Evolutionary conservation across 441 rosid species (phyloP).

Genomic region (Adansonia rubrostipa): DNA sequence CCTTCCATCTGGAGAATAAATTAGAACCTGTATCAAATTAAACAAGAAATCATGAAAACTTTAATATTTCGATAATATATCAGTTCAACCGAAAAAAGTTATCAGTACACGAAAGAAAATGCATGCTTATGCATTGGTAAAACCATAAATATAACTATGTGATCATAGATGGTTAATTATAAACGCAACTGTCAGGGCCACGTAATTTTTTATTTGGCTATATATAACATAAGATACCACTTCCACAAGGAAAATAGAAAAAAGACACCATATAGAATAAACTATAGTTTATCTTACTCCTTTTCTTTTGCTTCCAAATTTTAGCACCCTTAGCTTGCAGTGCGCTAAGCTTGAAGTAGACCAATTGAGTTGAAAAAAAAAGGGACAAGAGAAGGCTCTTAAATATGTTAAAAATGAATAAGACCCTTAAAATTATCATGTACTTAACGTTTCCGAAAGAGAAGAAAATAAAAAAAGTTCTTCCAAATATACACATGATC

Average conservation of each 20-base stretch:
- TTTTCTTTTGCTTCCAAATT: not conserved
- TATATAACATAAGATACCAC: not conserved
- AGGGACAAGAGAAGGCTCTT: not conserved
- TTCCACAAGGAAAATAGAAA: not conserved
- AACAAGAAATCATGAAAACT: constrained; percentile 23
- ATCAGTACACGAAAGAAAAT: not conserved
- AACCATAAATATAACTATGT: constrained; percentile 15
- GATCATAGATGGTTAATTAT: not conserved
- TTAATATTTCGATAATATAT: constrained; percentile 18
- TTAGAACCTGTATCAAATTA: constrained; percentile 69
- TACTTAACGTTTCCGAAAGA: not conserved
- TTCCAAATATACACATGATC: not conserved
- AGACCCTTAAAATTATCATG: not conserved
- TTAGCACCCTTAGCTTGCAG: not conserved
- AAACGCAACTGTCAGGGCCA: not conserved
- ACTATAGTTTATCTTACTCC: not conserved
- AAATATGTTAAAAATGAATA: not conserved
- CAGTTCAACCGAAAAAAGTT: not conserved
- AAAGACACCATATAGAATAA: not conserved
- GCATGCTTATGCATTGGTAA: constrained; percentile 8
- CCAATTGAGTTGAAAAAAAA: not conserved
- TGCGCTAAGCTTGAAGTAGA: not conserved
- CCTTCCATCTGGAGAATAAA: constrained; percentile 97
- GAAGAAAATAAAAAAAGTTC: not conserved
- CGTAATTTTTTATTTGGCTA: constrained; percentile 3